These are phyloP conservation scores for Rachicladosporium sp. DNA, from an alignment of 2,329 filamentous ascomycete species.

Conservation along the genomic window DNA sequence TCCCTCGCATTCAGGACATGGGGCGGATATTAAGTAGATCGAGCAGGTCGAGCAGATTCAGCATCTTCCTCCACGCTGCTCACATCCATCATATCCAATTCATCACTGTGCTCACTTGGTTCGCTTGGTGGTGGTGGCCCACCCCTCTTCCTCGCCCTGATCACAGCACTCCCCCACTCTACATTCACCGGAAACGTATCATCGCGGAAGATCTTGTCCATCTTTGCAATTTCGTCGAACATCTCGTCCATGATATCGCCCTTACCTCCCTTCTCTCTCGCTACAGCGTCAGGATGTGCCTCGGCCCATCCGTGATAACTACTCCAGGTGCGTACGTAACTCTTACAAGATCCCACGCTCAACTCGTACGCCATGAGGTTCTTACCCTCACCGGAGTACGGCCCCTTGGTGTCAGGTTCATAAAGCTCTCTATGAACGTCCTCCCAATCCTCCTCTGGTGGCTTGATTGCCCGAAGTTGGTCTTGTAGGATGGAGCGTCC, in stretches of 20 bases:
- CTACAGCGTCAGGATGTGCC: constrained; percentile 39
- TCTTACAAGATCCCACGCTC: constrained; percentile 46
- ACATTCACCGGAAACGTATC: constrained; percentile 38
- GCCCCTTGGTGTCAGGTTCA: constrained; percentile 38
- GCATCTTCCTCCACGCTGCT: too few relatives aligned
- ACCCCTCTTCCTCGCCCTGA: constrained; percentile 37
- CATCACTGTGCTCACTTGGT: too few relatives aligned
- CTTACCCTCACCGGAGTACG: constrained; percentile 28
- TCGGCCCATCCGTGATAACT: constrained; percentile 47
- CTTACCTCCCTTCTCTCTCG: constrained; percentile 40
- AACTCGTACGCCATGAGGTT: constrained; percentile 42
- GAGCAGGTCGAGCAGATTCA: too few relatives aligned
- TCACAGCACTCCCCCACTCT: constrained; percentile 50
- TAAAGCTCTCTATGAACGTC: constrained; percentile 44
- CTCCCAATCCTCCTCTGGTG: constrained; percentile 40
- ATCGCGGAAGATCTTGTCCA: constrained; percentile 42
- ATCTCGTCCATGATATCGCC: constrained; percentile 53
- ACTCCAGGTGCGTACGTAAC: constrained; percentile 51
- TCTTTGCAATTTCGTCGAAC: constrained; percentile 45
- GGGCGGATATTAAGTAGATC: too few relatives aligned
- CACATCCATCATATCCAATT: too few relatives aligned
- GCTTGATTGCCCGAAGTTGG: constrained; percentile 39
- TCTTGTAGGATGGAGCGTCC: constrained; percentile 44
- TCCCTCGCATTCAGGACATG: too few relatives aligned
- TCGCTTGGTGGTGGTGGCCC: background rate